Conservation (phyloP, 2,329 filamentous ascomycete species). For the Helotiales sp. region DNA sequence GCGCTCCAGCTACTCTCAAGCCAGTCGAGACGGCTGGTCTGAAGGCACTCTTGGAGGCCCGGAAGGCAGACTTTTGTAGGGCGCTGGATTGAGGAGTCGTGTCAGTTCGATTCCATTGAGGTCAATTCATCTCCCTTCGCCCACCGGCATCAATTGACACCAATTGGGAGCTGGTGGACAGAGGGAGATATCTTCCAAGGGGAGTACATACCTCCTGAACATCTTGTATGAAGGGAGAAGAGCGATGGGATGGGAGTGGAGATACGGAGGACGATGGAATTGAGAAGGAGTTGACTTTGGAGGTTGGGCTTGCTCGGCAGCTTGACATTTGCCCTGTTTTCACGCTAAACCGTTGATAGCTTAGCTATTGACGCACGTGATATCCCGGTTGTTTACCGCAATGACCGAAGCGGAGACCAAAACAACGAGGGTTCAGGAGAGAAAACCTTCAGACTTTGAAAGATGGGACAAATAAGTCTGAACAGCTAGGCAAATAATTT, state of each 20-base stretch:
- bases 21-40: constrained; percentile 61
- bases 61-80: constrained; percentile 68
- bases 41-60: constrained; percentile 62
- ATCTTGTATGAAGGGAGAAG: constrained; percentile 74
- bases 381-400: no score
- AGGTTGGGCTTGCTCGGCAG: constrained; percentile 59
- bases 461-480: background rate
- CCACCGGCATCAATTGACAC: constrained; percentile 47
- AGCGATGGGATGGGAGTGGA: constrained; percentile 66
- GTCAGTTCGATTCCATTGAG: constrained; percentile 47
- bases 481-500: no score
- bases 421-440: background rate
- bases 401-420: constrained; percentile 12
- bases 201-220: constrained; percentile 76
- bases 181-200: constrained; percentile 36
- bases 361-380: background rate
- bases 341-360: background rate
- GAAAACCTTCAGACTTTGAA: background rate
- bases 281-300: constrained; percentile 34
- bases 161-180: constrained; percentile 30
- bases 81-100: constrained; percentile 55
- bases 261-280: constrained; percentile 55
- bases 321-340: constrained; percentile 11
- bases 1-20: constrained; percentile 56
- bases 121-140: no score